Evolutionary conservation across 495 filamentous ascomycete species (phyloP).

Genomic region (Podospora bellae-mahoneyi): DNA sequence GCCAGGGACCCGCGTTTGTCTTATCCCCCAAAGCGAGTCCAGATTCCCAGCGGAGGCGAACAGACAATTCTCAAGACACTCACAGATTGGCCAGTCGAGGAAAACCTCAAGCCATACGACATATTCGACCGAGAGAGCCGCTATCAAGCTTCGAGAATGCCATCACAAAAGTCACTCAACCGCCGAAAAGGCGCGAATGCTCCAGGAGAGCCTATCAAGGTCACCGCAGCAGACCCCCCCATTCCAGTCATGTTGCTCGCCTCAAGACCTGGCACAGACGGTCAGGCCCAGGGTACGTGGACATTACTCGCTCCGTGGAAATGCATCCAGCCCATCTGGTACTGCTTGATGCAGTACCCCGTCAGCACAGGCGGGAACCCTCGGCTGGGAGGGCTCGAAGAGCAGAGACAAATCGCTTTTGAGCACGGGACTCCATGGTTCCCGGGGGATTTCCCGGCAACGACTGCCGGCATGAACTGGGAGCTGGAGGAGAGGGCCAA

Average conservation of each 20-base stretch:
- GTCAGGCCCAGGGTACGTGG: constrained; percentile 67
- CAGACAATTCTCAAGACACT: constrained; percentile 52
- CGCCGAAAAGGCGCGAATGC: constrained; percentile 67
- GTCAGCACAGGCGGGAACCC: constrained; percentile 74
- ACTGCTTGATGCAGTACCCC: constrained; percentile 79
- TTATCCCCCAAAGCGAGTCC: constrained; percentile 58
- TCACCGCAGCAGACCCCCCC: constrained; percentile 64
- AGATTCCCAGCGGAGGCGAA: constrained; percentile 48
- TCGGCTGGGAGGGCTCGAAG: constrained; percentile 76
- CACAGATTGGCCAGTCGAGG: constrained; percentile 68
- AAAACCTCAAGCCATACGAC: constrained; percentile 46
- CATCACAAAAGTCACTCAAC: constrained; percentile 82
- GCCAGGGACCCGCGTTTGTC: constrained; percentile 76
- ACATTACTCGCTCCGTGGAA: constrained; percentile 89
- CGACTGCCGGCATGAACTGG: constrained; percentile 74
- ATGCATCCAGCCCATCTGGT: constrained; percentile 83
- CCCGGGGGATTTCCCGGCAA: constrained; percentile 83
- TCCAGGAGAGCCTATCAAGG: constrained; percentile 61
- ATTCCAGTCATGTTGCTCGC: constrained; percentile 77
- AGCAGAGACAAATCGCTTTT: constrained; percentile 77
- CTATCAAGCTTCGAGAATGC: constrained; percentile 55
- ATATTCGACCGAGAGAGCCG: constrained; percentile 71
- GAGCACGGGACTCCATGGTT: constrained; percentile 80
- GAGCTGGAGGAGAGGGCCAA: constrained; percentile 60
- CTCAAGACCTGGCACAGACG: constrained; percentile 46